Evolutionary conservation across 2,329 filamentous ascomycete species (phyloP).

Genomic region (Penicillium sp.): DNA sequence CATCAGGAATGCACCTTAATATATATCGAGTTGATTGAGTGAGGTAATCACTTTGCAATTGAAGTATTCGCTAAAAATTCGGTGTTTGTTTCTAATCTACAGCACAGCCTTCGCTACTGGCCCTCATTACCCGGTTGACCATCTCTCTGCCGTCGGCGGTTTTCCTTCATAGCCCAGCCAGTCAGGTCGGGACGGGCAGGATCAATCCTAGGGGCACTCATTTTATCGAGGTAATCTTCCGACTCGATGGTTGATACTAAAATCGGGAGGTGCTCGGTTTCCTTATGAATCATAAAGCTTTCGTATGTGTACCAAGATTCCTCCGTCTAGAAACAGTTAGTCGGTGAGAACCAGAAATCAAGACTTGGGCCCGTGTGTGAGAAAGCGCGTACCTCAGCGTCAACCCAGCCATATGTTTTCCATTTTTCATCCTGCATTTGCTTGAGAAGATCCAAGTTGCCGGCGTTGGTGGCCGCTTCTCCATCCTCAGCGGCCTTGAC

Average conservation of each 20-base stretch:
- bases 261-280: conserved; percentile 45
- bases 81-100: neutral
- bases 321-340: conserved; percentile 46
- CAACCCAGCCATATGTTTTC: conserved; percentile 70
- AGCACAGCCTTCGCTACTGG: conserved; percentile 17
- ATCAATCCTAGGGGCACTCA: conserved; percentile 56
- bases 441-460: conserved; percentile 75
- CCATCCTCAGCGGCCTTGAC: conserved; percentile 74
- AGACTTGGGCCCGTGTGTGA: neutral
- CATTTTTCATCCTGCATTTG: conserved; percentile 79
- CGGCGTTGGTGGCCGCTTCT: conserved; percentile 60
- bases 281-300: conserved; percentile 63
- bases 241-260: conserved; percentile 57
- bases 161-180: conserved; percentile 47
- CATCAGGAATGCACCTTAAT: neutral
- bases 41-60: neutral
- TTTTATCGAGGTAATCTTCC: conserved; percentile 61
- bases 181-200: conserved; percentile 45
- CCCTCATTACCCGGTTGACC: conserved; percentile 19
- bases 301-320: conserved; percentile 75
- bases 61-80: neutral
- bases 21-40: neutral
- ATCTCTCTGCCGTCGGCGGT: conserved; percentile 37
- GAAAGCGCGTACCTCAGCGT: conserved; percentile 31
- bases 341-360: conserved; percentile 12